These are phyloP conservation scores for Venturia asperata DNA, from an alignment of 2,329 filamentous ascomycete species.

Conservation along the genomic window DNA sequence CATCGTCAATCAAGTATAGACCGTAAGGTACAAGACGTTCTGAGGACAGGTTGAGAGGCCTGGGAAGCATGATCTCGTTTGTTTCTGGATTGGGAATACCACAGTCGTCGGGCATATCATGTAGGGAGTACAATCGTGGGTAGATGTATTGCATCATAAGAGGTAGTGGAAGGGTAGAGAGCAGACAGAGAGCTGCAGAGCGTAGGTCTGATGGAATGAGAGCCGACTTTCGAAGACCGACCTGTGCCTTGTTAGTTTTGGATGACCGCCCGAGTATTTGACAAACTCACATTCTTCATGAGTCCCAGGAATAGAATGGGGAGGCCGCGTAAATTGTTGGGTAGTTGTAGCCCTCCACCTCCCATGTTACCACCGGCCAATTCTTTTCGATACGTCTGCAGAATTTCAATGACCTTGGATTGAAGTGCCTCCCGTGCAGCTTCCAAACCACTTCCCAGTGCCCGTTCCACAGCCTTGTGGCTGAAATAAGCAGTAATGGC, in stretches of 20 bases:
- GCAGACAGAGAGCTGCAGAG: constrained; percentile 81
- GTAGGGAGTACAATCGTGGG: constrained; percentile 62
- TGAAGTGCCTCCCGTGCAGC: constrained; percentile 85
- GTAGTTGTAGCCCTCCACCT: constrained; percentile 84
- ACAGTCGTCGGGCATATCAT: constrained; percentile 94
- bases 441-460: constrained; percentile 78
- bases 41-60: constrained; percentile 76
- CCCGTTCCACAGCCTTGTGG: constrained; percentile 93
- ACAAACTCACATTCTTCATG: constrained; percentile 76
- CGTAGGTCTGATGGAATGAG: constrained; percentile 92
- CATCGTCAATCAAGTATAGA: constrained; percentile 92
- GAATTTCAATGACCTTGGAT: constrained; percentile 81
- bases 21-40: constrained; percentile 83
- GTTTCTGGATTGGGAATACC: constrained; percentile 79
- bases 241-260: constrained; percentile 32
- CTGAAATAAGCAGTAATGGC: constrained; percentile 92
- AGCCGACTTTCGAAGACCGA: constrained; percentile 80
- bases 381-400: constrained; percentile 96
- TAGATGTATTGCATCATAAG: constrained; percentile 86
- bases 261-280: background rate
- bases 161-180: constrained; percentile 89
- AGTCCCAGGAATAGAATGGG: constrained; percentile 87
- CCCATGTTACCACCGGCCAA: constrained; percentile 93
- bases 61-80: constrained; percentile 82
- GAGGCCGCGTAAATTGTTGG: constrained; percentile 80